A percentile compares a stretch with the other conserved stretches of the same genome.
phyloP scores from a whole-genome alignment of 768 basidiomycete species.

The Sistotremastrum niveocremeum region DNA sequence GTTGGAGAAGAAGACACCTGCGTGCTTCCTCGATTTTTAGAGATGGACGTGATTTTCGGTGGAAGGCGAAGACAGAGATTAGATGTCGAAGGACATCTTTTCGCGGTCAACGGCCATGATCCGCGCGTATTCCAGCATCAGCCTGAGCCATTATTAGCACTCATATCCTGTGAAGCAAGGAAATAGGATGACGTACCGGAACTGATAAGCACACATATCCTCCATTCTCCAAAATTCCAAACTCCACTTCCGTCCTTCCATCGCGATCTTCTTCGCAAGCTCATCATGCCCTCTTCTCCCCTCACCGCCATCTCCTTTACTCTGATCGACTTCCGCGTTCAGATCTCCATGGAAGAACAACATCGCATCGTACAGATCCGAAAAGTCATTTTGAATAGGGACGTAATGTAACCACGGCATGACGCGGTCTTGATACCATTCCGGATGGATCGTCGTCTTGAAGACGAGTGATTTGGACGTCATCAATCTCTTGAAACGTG shows the following conservation, averaged over 20 bases:
- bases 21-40: too few species aligned
- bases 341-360: slow-evolving; percentile 60
- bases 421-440: slow-evolving; percentile 50
- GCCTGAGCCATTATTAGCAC: slow-evolving; percentile 16
- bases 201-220: slow-evolving; percentile 46
- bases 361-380: slow-evolving; percentile 56
- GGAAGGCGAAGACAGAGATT: not conserved
- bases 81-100: slow-evolving; percentile 19
- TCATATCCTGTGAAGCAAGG: not conserved
- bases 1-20: too few species aligned
- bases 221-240: slow-evolving; percentile 42
- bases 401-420: slow-evolving; percentile 67
- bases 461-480: slow-evolving; percentile 50
- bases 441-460: slow-evolving; percentile 61
- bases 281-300: slow-evolving; percentile 39
- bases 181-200: slow-evolving; percentile 27
- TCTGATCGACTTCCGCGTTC: slow-evolving; percentile 8
- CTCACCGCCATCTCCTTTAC: slow-evolving; percentile 19
- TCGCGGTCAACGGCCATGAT: slow-evolving; percentile 34
- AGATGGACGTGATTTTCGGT: too few species aligned
- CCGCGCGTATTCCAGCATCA: slow-evolving; percentile 42
- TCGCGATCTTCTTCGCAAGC: slow-evolving; percentile 41
- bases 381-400: slow-evolving; percentile 49
- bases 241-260: slow-evolving; percentile 44
- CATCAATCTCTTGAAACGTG: slow-evolving; percentile 53